Percentiles rank a stretch among this genome's conserved stretches.
These are phyloP conservation scores for Mortierella antarctica DNA, from an alignment of 192 early-diverging fungal genomes.

Conservation along the genomic window DNA sequence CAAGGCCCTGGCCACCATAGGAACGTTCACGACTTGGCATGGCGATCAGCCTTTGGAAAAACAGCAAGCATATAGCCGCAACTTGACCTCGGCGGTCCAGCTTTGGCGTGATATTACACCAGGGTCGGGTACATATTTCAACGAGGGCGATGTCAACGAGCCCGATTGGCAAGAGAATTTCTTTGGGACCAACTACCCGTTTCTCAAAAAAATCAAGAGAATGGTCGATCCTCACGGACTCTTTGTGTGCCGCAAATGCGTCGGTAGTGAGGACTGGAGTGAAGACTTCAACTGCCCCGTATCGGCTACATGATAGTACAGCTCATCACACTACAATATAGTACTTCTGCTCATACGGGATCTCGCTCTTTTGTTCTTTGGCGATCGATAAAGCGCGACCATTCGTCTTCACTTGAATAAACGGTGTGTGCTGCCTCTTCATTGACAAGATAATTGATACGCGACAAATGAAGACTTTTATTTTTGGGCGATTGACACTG, in stretches of 20 bases:
- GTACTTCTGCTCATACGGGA: no score
- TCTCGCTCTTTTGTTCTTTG: no score
- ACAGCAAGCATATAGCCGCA: slow-evolving; percentile 1
- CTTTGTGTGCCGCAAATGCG: slow-evolving; percentile 48
- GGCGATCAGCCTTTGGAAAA: background rate
- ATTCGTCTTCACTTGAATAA: no score
- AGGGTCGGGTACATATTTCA: slow-evolving; percentile 56
- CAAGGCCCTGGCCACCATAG: slow-evolving; percentile 21
- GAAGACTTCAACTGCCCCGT: background rate
- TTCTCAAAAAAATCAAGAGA: slow-evolving; percentile 56
- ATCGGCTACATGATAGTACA: no score
- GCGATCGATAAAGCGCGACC: no score
- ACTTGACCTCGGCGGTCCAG: background rate
- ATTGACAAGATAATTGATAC: no score
- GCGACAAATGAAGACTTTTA: no score
- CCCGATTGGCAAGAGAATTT: slow-evolving; percentile 56
- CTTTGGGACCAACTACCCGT: slow-evolving; percentile 60
- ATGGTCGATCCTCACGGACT: slow-evolving; percentile 55
- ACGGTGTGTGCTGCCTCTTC: no score
- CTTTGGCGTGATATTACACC: slow-evolving; percentile 46
- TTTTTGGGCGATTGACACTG: no score
- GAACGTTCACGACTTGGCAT: background rate
- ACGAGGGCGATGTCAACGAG: slow-evolving; percentile 59
- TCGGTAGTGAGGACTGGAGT: slow-evolving; percentile 44
- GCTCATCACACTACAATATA: no score